A percentile compares a stretch with the other conserved stretches of the same genome.
phyloP scores from a whole-genome alignment of 2,329 filamentous ascomycete genomes.

The Pseudogymnoascus sp. region DNA sequence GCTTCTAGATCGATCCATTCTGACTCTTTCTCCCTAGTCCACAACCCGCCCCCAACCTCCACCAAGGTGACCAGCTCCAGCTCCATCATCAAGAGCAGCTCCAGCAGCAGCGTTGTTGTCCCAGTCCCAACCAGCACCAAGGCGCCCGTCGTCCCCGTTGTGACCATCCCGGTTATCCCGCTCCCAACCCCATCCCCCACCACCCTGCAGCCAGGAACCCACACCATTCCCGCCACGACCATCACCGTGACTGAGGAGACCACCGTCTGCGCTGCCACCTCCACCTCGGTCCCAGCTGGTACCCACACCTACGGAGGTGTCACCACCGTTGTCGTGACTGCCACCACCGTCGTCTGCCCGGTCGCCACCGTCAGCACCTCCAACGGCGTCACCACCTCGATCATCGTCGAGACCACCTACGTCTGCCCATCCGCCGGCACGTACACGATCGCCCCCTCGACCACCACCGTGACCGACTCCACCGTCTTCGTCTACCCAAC shows the following conservation, averaged over 20 bases:
- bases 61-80: conserved; percentile 31
- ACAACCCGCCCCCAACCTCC: conserved; percentile 18
- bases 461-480: conserved; percentile 48
- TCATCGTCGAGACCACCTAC: conserved; percentile 62
- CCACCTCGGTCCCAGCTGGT: conserved; percentile 54
- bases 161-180: conserved; percentile 20
- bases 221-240: conserved; percentile 69
- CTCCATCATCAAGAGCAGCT: neutral
- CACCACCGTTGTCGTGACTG: conserved; percentile 58
- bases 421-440: conserved; percentile 66
- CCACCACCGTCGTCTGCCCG: conserved; percentile 63
- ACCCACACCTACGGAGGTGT: conserved; percentile 64
- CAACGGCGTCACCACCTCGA: conserved; percentile 53
- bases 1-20: neutral
- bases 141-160: neutral
- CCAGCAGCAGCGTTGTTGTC: neutral
- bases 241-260: conserved; percentile 58
- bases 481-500: conserved; percentile 56
- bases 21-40: neutral
- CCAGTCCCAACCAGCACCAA: neutral
- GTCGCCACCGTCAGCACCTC: conserved; percentile 56
- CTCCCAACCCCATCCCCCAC: conserved; percentile 42
- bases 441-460: conserved; percentile 65
- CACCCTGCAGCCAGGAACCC: conserved; percentile 57
- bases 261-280: conserved; percentile 56